These are phyloP conservation scores for Lunasporangiospora selenospora DNA, from an alignment of 192 early-diverging fungal species.

Conservation along the genomic window DNA sequence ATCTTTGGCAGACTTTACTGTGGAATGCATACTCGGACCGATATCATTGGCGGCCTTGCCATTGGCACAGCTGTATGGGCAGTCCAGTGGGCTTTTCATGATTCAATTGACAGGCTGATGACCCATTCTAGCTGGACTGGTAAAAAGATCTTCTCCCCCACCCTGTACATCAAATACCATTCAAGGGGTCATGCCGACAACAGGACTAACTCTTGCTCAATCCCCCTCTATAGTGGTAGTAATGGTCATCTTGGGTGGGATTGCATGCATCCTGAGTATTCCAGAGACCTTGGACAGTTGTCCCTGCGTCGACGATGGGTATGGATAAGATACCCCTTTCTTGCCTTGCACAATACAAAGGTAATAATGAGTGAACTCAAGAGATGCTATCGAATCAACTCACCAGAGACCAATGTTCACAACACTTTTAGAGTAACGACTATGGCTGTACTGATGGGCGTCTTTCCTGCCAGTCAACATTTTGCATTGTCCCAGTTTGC, in stretches of 20 bases:
- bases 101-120: constrained; percentile 32
- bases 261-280: constrained; percentile 40
- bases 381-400: too few species aligned
- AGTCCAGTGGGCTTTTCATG: constrained; percentile 59
- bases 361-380: too few species aligned
- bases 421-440: constrained; percentile 21
- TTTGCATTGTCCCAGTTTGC: constrained; percentile 33
- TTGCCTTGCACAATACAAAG: background rate
- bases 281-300: constrained; percentile 75
- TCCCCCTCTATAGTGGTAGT: constrained; percentile 11
- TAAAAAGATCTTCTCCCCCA: background rate
- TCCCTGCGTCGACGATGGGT: constrained; percentile 76
- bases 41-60: constrained; percentile 34
- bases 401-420: too few species aligned
- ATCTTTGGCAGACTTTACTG: constrained; percentile 80
- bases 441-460: constrained; percentile 44
- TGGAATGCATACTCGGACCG: constrained; percentile 84
- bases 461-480: constrained; percentile 42
- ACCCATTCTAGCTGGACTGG: constrained; percentile 44
- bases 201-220: background rate
- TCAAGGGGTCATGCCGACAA: too few species aligned
- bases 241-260: constrained; percentile 14
- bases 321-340: background rate
- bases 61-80: constrained; percentile 69
- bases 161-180: too few species aligned